A percentile compares a stretch with the other conserved stretches of the same genome.
Evolutionary conservation across 257 asterid genomes (phyloP).

Genomic region (Misopates orontium): DNA sequence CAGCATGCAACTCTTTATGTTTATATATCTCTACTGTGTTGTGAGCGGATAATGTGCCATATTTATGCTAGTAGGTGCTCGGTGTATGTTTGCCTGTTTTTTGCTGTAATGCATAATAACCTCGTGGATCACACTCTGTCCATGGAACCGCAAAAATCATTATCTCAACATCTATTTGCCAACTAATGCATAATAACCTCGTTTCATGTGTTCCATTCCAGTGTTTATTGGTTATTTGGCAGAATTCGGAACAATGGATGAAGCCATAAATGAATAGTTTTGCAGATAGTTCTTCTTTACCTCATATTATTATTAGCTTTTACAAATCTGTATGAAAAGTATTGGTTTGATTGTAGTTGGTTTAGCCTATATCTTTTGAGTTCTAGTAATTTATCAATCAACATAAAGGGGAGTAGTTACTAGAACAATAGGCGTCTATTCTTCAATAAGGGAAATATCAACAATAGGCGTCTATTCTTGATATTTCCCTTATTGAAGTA

Average conservation of each 20-base stretch:
- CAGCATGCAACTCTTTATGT: slow-evolving; percentile 5
- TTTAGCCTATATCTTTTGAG: not conserved
- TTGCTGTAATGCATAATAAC: not conserved
- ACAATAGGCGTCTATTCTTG: no score
- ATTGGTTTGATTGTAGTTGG: not conserved
- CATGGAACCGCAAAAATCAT: no score
- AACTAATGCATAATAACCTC: not conserved
- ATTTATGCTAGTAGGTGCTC: slow-evolving; percentile 3
- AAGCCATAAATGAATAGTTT: not conserved
- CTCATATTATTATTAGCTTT: not conserved
- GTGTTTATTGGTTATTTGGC: not conserved
- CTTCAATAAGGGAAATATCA: no score
- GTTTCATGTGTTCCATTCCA: slow-evolving; percentile 2
- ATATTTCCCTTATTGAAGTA: no score
- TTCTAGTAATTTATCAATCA: not conserved
- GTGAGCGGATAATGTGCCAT: slow-evolving; percentile 9
- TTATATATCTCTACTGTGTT: slow-evolving; percentile 1
- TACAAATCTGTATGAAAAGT: no score
- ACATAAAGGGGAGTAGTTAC: not conserved
- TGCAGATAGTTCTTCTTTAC: not conserved
- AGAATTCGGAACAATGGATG: not conserved
- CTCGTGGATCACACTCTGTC: no score
- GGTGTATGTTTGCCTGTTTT: not conserved
- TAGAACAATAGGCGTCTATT: no score
- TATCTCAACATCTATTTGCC: no score